Conservation (phyloP, 2,329 filamentous ascomycete genomes). For the Cladosporium sp. region DNA sequence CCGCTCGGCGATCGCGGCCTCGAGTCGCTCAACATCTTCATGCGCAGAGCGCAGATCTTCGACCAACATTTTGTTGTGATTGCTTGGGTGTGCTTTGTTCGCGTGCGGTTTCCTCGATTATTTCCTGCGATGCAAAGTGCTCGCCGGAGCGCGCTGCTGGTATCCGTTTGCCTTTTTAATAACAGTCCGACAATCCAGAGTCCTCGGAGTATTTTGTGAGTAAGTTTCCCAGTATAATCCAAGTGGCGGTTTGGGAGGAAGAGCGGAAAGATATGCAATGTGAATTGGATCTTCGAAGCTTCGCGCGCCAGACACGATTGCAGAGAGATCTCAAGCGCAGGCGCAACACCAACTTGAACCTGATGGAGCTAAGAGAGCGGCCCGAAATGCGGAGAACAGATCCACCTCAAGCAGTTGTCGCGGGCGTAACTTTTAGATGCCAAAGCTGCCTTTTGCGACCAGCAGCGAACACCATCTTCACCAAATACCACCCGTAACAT, state of each 20-base stretch:
- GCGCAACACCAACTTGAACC: background rate
- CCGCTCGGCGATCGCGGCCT: constrained; percentile 89
- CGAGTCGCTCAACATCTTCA: constrained; percentile 93
- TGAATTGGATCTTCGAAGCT: constrained; percentile 5
- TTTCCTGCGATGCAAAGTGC: background rate
- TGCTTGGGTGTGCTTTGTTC: too few relatives aligned
- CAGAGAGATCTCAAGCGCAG: constrained; percentile 4
- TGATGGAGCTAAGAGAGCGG: background rate
- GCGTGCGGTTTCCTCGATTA: background rate
- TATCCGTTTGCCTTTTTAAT: background rate
- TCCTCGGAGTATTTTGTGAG: background rate
- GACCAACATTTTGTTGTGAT: constrained; percentile 62
- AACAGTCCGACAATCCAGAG: background rate
- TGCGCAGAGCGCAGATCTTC: constrained; percentile 94
- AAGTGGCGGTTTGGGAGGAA: background rate
- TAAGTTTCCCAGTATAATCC: background rate
- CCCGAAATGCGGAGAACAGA: background rate
- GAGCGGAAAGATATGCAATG: background rate
- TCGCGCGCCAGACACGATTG: constrained; percentile 4
- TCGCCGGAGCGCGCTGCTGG: background rate
- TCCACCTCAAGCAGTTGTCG: background rate
- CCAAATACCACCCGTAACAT: constrained; percentile 10
- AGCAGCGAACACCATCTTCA: background rate
- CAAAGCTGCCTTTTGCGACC: constrained; percentile 3
- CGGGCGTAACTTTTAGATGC: constrained; percentile 12